Evolutionary conservation across 768 basidiomycete genomes (phyloP), one percentile per base, ranked within the genome.

Genomic region (Termitomyces sp.): DNA sequence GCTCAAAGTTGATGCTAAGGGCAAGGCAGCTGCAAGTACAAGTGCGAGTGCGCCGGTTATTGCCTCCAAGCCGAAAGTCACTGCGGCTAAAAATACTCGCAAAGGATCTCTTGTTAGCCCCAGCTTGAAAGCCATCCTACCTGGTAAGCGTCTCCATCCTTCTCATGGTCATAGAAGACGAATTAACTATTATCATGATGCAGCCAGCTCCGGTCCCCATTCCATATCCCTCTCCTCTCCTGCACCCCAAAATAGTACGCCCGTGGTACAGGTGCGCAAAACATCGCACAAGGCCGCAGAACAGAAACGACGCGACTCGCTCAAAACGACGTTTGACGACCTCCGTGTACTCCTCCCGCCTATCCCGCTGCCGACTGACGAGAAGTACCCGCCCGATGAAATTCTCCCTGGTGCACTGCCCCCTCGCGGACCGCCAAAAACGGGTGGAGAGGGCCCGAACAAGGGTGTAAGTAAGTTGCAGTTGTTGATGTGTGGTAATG

Each of bases 241-340:
- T 4, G 40, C 56, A 10, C 48, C 54, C n/a, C 55, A 49, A 65
- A 60, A 57, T 43, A 56, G 40, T 46, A 56, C 43, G 11, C 67
- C 68, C 25, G 66, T 67, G 1, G 64, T 83, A 48, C 80, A 80
- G 40, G 73, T 82, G 51, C 83, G 86, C 61, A 93, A 92, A 72
- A 88, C 88, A 34, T 92, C 92, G 7, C 92, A 99, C 75, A 98
- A 98, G 75, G 92, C 88, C 12, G 97, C 97, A 5, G 97, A 99
- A 74, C 97, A 99, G 73, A 95, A 96, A 71, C 89, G 97, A 49
- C 87, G 97, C 9, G 96, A 99, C 74, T 95, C 93, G 48, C 85
- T 98, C 62, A 99, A 98, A 77, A 88, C 91, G 15, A 94, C 95
- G 4, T 98, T 90, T 68, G 92, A 94, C 67, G 91, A 93, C 57